These are phyloP conservation scores for Fomitopsis pinicola DNA, from an alignment of 1,284 basidiomycete genomes.

Conservation along the genomic window DNA sequence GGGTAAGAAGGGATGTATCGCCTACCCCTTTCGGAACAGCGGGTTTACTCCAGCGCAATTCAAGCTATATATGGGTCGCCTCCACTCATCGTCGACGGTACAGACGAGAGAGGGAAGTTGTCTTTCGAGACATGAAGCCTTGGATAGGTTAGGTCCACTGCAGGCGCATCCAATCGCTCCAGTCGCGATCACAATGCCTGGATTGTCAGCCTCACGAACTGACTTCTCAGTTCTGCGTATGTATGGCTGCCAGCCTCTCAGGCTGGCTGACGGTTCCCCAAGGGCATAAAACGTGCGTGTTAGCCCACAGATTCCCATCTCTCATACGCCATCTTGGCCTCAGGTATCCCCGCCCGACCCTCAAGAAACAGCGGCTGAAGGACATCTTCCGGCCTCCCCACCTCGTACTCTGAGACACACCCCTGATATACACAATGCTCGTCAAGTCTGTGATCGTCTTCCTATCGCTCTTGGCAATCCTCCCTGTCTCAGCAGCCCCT, in stretches of 20 bases:
- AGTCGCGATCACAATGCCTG: background rate
- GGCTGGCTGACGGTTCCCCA: background rate
- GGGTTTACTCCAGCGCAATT: too few species aligned
- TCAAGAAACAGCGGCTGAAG: background rate
- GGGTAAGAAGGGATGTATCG: background rate
- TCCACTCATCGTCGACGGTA: too few species aligned
- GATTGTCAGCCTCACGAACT: background rate
- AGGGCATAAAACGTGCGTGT: background rate
- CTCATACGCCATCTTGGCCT: background rate
- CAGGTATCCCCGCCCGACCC: background rate
- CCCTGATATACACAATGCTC: background rate
- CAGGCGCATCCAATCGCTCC: background rate
- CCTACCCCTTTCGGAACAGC: background rate
- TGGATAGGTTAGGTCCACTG: background rate
- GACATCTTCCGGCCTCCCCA: background rate
- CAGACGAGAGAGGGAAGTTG: too few species aligned
- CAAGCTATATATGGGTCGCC: too few species aligned
- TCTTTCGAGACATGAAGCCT: too few species aligned
- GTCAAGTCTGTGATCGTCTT: background rate
- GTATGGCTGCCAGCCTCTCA: background rate
- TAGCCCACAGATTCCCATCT: background rate
- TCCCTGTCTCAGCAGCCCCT: conserved; percentile 9
- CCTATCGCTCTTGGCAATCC: background rate
- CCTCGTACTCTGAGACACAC: background rate
- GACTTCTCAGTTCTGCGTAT: too few species aligned